phyloP scores from a whole-genome alignment of 2,329 filamentous ascomycete species.

The Sporothrix inflata region DNA sequence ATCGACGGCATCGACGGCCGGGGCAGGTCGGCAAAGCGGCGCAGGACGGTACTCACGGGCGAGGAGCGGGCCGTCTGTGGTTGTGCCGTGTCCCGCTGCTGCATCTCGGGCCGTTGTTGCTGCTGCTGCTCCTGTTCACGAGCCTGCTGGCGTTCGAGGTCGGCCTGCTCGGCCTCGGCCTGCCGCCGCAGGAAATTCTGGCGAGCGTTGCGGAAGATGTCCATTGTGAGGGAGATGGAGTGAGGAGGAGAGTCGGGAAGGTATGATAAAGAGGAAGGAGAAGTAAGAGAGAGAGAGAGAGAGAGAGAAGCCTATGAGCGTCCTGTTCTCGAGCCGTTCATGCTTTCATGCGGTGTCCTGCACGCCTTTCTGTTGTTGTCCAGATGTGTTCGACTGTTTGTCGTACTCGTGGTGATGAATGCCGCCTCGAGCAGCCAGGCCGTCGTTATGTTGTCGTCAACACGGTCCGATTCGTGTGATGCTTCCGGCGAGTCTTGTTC shows the following conservation, averaged over 20 bases:
- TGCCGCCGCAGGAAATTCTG: slow-evolving; percentile 33
- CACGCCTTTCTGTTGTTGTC: not conserved
- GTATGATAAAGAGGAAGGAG: not conserved
- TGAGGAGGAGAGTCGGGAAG: no score
- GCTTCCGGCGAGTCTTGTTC: not conserved
- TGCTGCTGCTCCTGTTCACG: slow-evolving; percentile 2
- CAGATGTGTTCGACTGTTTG: not conserved
- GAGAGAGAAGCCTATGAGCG: not conserved
- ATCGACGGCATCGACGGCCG: slow-evolving; percentile 37
- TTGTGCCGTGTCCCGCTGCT: slow-evolving; percentile 30
- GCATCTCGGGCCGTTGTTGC: slow-evolving; percentile 36
- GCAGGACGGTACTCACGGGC: slow-evolving; percentile 34
- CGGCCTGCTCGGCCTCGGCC: slow-evolving; percentile 31
- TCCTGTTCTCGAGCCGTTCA: not conserved
- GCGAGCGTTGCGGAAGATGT: slow-evolving; percentile 33
- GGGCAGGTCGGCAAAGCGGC: slow-evolving; percentile 37
- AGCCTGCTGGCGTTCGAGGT: slow-evolving; percentile 37
- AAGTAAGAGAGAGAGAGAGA: no score
- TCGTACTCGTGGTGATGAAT: not conserved
- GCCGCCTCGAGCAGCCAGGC: not conserved
- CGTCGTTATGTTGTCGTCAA: not conserved
- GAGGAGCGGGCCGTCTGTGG: slow-evolving; percentile 23
- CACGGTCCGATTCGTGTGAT: not conserved
- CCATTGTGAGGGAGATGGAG: slow-evolving; percentile 26
- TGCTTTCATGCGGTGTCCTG: slow-evolving; percentile 19